Base-by-base conservation (phyloP, 2,329 filamentous ascomycete genomes). In the Sordariomycetes sp. region DNA sequence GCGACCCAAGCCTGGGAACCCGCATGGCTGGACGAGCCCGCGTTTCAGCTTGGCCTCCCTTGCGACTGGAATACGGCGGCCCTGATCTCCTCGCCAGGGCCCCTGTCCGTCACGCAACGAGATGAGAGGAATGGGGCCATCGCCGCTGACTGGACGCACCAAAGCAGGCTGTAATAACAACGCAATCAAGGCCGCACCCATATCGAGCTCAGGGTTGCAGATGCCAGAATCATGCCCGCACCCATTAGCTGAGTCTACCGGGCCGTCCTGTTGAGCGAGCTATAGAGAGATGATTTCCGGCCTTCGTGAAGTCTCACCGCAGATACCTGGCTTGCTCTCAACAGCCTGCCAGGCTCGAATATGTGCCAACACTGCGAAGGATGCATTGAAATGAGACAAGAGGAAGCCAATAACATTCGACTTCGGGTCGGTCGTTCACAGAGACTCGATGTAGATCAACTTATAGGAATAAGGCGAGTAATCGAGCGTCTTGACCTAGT, bases 161-260 rank as follows among this genome's bases (percentile, higher is more conserved):
- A 39, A 12, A 4, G 17, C 36, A 13, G 12, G 36, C 10, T 8
- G 12, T 39, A 39, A 39, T 32, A 39, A 39, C 36, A 13, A 17
- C n/a, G 12, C 12, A 39, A 12, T 12, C 12, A 3, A 3, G 36
- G 36, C 36, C 36, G 36, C 36, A 12, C 36, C 36, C 36, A 39
- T 12, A 13, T 13, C 36, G 36, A 10, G n/a, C 62, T 75, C 32
- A 67, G 70, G 15, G 64, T 75, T 7, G 67, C 70, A 0, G 72
- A 75, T 61, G 68, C 70, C 12, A 72, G 67, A 10, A 65, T 72
- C 8, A 65, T 72, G 22, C 69, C 70, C 2, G 59, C 3, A 22
- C 24, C 17, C 54, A n/a, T 1, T 5, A 15, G 3, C n/a, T 6
- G 5, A 13, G 5, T 6, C 15, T 39, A 39, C 36, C 36, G 15